Base-by-base conservation (phyloP, 345 rosid genomes). In the Eucalyptus albens region DNA sequence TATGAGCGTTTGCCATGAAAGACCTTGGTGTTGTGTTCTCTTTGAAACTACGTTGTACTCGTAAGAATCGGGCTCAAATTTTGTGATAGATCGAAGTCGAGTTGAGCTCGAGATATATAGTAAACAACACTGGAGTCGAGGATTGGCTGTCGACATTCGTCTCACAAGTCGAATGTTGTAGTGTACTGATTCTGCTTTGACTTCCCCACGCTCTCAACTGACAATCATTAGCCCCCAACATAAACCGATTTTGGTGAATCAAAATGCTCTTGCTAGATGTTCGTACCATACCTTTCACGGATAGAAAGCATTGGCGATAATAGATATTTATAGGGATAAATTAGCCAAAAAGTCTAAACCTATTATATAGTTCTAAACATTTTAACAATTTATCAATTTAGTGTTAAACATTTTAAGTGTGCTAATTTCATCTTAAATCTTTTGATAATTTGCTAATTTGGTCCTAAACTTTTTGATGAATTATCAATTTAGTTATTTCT, bases 401-500 rank as follows among this genome's bases (percentile, higher is more conserved):
- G 26, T 53, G 11, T 53, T 53, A 21, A 19, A 53, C 5, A 53
- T 53, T 53, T 53, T 0, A 53, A 53, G 19, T 53, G 59, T 53
- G 29, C 2, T 22, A 56, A 0, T 56, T 56, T 14, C 12, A 56
- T 56, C 3, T 22, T 56, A 56, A 24, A 24, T 4, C 2, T 56
- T 56, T 24, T 56, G 29, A 56, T 56, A 26, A 56, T 56, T 56
- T 2, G 3, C 13, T 22, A 56, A 10, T 56, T 56, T 56, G 6
- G 14, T 56, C 3, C 0, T 10, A 24, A 56, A 24, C 2, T 56
- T 56, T 56, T 24, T 56, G 14, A 56, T 0, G 1, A 56, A 4
- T 56, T 24, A 22, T 1, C 6, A 24, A 56, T 56, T 56, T 56
- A 56, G 12, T 56, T 56, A 21, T 56, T 24, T 1, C 0, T 0